phyloP scores from a whole-genome alignment of 352 stramenopile species.

The Pythium phragmiticola region DNA sequence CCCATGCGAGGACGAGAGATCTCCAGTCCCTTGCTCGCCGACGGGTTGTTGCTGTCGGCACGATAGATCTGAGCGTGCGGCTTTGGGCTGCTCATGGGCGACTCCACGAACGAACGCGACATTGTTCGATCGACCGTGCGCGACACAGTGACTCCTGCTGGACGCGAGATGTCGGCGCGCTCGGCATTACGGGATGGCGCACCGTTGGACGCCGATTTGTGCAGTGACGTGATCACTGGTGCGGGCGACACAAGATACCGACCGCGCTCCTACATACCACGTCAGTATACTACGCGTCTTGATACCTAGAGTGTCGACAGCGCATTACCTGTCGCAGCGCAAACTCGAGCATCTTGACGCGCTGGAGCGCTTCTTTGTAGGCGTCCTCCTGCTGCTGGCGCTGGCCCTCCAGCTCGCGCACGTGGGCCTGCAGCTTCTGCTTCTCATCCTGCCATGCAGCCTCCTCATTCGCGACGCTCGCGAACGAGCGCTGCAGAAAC shows the following conservation, averaged over 20 bases:
- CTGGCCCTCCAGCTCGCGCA: constrained; percentile 78
- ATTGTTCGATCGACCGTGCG: constrained; percentile 58
- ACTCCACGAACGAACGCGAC: constrained; percentile 39
- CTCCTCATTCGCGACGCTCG: constrained; percentile 76
- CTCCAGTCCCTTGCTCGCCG: constrained; percentile 56
- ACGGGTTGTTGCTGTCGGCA: constrained; percentile 50
- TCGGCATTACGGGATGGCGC: constrained; percentile 20
- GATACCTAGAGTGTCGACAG: not conserved
- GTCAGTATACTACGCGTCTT: not conserved
- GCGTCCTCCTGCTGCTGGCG: constrained; percentile 74
- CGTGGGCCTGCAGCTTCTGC: constrained; percentile 64
- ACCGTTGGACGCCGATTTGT: constrained; percentile 25
- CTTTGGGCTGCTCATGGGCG: constrained; percentile 28
- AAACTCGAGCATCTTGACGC: constrained; percentile 90
- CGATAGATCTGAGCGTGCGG: constrained; percentile 52
- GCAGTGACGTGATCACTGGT: constrained; percentile 50
- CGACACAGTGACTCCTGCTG: constrained; percentile 44
- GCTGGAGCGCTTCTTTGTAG: constrained; percentile 83
- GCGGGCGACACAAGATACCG: constrained; percentile 76
- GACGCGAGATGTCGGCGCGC: constrained; percentile 42
- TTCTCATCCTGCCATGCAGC: constrained; percentile 77
- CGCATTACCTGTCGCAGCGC: constrained; percentile 59
- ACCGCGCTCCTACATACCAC: constrained; percentile 5
- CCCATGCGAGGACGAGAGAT: constrained; percentile 78
- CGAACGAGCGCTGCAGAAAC: constrained; percentile 84